Evolutionary conservation across 768 basidiomycete genomes (phyloP).

Genomic region (Rhodocollybia butyracea): DNA sequence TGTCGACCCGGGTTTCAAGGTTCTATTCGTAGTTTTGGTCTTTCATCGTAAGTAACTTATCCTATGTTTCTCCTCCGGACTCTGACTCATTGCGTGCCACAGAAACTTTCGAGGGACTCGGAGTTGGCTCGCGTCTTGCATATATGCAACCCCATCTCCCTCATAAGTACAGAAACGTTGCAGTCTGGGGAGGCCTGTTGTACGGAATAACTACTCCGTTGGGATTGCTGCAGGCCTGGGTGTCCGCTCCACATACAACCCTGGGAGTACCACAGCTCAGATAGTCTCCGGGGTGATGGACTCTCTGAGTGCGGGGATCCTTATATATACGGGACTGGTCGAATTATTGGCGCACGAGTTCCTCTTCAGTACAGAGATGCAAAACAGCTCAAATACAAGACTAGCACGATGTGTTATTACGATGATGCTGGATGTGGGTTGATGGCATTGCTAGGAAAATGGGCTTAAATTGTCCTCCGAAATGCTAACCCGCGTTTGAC

Average conservation of each 20-base stretch:
- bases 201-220: slow-evolving; percentile 84
- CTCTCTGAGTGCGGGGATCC: slow-evolving; percentile 80
- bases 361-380: slow-evolving; percentile 84
- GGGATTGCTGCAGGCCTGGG: slow-evolving; percentile 87
- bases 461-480: too few species aligned
- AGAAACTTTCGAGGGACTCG: slow-evolving; percentile 95
- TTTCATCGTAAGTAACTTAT: slow-evolving; percentile 78
- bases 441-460: slow-evolving; percentile 87
- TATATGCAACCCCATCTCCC: slow-evolving; percentile 54
- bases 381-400: slow-evolving; percentile 56
- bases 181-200: slow-evolving; percentile 54
- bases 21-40: slow-evolving; percentile 83
- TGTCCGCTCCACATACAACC: slow-evolving; percentile 76
- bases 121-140: slow-evolving; percentile 89
- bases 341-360: slow-evolving; percentile 96
- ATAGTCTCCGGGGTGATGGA: slow-evolving; percentile 87
- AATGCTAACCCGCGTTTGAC: too few species aligned
- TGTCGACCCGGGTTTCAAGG: slow-evolving; percentile 74
- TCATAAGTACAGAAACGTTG: slow-evolving; percentile 48
- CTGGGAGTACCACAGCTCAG: slow-evolving; percentile 66
- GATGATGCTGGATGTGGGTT: slow-evolving; percentile 79
- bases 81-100: not conserved
- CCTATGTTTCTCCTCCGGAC: not conserved
- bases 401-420: slow-evolving; percentile 67
- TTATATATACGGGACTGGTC: slow-evolving; percentile 84